Conservation (phyloP, 2,329 filamentous ascomycete species). For the Penicillium sp. region DNA sequence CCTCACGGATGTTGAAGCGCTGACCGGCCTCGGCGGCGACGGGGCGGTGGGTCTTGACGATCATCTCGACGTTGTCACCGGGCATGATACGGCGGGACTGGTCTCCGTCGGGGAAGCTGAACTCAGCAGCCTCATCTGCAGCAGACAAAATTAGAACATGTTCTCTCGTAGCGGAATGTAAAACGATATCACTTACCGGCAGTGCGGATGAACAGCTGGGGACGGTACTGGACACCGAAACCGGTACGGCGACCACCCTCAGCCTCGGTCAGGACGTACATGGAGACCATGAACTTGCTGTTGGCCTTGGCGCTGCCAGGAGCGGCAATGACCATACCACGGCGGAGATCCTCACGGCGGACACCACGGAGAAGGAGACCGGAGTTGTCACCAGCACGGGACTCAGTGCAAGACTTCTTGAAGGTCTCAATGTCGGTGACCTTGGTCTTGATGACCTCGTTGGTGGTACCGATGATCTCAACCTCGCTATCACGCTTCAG, state of each 20-base stretch:
- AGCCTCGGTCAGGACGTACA: constrained; percentile 96
- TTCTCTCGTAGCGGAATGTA: too few relatives aligned
- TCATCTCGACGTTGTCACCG: constrained; percentile 97
- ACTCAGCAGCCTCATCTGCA: constrained; percentile 57
- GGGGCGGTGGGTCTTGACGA: constrained; percentile 73
- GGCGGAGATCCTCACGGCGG: constrained; percentile 84
- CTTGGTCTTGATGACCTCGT: constrained; percentile 81
- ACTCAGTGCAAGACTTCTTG: constrained; percentile 98
- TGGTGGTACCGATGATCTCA: constrained; percentile 83
- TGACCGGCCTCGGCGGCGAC: constrained; percentile 83
- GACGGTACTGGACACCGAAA: constrained; percentile 92
- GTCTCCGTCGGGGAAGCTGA: constrained; percentile 80
- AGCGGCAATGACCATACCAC: constrained; percentile 86
- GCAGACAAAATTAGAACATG: constrained; percentile 8
- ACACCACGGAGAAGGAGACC: constrained; percentile 91
- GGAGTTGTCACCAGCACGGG: constrained; percentile 93
- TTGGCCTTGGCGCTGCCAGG: constrained; percentile 78
- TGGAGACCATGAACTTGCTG: constrained; percentile 84
- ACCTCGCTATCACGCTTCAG: constrained; percentile 92
- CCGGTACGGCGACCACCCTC: constrained; percentile 95
- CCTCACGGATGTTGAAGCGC: constrained; percentile 97
- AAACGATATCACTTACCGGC: constrained; percentile 46
- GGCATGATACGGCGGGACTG: constrained; percentile 83
- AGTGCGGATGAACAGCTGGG: constrained; percentile 91
- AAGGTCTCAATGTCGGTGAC: constrained; percentile 99